Evolutionary conservation across 768 basidiomycete genomes (phyloP).

Genomic region (Boletellus ananas): DNA sequence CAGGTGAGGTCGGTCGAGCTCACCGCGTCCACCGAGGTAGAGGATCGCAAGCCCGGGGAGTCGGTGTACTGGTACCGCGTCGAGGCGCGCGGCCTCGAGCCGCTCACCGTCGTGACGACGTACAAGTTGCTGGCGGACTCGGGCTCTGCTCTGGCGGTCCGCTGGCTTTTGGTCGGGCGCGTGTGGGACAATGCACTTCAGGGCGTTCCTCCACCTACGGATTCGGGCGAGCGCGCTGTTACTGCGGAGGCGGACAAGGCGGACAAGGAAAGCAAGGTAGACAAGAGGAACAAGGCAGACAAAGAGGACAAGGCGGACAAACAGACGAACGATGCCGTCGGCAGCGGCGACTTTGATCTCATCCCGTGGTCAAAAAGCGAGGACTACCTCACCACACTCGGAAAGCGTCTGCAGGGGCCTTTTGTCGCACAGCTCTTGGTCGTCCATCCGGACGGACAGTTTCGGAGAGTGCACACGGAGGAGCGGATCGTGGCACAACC

Average conservation of each 20-base stretch:
- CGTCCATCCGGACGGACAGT: conserved; percentile 18
- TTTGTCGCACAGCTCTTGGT: conserved; percentile 25
- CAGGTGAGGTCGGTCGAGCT: conserved; percentile 15
- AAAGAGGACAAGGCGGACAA: background rate
- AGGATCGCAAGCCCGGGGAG: conserved; percentile 2
- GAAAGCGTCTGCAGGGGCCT: conserved; percentile 15
- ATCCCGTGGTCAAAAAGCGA: conserved; percentile 16
- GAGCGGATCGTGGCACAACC: conserved; percentile 22
- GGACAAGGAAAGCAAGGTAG: too few species aligned
- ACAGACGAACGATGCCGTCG: background rate
- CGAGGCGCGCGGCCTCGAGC: conserved; percentile 18
- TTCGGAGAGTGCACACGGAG: conserved; percentile 19
- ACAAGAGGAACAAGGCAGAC: background rate
- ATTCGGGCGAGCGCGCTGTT: too few species aligned
- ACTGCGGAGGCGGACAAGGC: too few species aligned
- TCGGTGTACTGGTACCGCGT: conserved; percentile 16
- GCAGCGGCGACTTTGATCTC: background rate
- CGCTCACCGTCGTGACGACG: conserved; percentile 13
- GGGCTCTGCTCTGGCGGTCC: background rate
- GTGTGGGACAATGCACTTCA: conserved; percentile 24
- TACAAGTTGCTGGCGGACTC: conserved; percentile 3
- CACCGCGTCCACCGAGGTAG: conserved; percentile 1
- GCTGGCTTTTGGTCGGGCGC: conserved; percentile 15
- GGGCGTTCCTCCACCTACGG: background rate
- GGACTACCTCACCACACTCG: conserved; percentile 8